Conservation (phyloP, 208 protist species). For the Naegleria lovaniensis region DNA sequence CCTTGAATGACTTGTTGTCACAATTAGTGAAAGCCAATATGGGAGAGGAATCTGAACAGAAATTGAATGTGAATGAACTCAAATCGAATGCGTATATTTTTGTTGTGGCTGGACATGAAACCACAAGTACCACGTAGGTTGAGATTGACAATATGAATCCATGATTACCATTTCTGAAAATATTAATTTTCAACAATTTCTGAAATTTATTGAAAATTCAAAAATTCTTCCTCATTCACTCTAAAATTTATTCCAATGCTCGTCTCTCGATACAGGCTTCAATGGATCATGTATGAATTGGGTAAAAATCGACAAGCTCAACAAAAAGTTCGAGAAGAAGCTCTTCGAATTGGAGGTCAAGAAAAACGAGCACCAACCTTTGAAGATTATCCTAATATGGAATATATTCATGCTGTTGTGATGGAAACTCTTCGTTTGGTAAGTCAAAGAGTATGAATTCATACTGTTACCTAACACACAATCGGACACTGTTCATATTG, state of each 20-base stretch:
- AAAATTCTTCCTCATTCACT: no score
- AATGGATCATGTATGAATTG: not conserved
- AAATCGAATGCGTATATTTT: not conserved
- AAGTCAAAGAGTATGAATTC: no score
- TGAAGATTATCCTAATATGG: not conserved
- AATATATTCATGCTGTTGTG: not conserved
- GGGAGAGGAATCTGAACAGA: not conserved
- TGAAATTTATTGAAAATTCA: no score
- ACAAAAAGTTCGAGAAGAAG: not conserved
- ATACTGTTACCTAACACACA: no score
- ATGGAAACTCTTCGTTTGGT: not conserved
- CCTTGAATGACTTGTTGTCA: not conserved
- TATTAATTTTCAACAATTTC: no score
- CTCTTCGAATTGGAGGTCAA: not conserved
- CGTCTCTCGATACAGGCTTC: no score
- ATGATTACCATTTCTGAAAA: no score
- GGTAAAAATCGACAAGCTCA: not conserved
- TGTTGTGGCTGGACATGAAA: not conserved
- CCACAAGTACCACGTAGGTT: no score
- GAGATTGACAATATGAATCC: no score
- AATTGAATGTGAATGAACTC: not conserved
- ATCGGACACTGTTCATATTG: no score
- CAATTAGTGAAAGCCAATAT: not conserved
- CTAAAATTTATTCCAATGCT: no score
- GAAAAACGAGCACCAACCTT: not conserved